Conservation (phyloP, 2,329 filamentous ascomycete genomes). For the Arthrobotrys iridis region DNA sequence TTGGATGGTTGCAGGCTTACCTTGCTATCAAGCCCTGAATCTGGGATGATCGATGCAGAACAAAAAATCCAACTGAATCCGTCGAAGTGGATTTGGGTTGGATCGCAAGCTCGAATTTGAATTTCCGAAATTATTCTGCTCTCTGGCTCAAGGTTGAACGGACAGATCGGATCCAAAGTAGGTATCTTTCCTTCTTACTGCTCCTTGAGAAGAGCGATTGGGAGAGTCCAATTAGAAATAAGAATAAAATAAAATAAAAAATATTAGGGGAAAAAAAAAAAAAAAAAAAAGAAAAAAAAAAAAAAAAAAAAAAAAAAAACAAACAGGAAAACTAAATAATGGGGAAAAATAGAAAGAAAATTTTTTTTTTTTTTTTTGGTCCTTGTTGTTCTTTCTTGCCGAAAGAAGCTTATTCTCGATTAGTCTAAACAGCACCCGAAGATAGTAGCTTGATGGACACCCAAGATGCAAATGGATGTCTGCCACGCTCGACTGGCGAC, state of each 20-base stretch:
- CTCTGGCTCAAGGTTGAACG: neutral
- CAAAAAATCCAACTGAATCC: neutral
- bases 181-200: neutral
- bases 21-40: conserved; percentile 5
- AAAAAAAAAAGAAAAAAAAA: no score
- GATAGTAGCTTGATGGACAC: neutral
- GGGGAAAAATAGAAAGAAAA: conserved; percentile 8
- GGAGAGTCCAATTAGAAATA: no score
- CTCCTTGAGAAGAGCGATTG: no score
- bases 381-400: neutral
- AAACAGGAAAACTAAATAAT: no score
- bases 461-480: neutral
- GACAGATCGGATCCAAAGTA: neutral
- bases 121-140: neutral
- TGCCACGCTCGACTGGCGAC: neutral
- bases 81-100: conserved; percentile 1
- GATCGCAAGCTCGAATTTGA: neutral
- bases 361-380: conserved; percentile 11
- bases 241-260: neutral
- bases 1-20: conserved; percentile 7
- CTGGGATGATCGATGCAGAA: conserved; percentile 4
- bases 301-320: neutral
- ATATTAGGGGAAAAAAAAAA: neutral
- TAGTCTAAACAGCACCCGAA: neutral
- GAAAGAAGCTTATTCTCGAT: conserved; percentile 37